A percentile compares a stretch with the other conserved stretches of the same genome.
These are phyloP conservation scores for Fistulinella prunicolor DNA, from an alignment of 768 basidiomycete genomes.

Conservation along the genomic window DNA sequence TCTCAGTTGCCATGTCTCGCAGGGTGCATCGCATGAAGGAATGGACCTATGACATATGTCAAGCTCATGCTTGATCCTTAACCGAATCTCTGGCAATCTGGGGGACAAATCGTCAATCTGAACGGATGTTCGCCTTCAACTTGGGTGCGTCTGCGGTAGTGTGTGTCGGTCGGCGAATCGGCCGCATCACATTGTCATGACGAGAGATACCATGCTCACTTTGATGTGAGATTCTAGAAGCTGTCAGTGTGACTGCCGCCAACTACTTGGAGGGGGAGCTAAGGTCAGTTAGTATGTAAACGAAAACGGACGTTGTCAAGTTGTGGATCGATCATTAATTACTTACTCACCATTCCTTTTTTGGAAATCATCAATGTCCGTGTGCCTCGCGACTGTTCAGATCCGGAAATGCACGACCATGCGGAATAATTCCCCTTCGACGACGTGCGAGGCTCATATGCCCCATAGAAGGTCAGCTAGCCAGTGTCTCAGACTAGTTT, in stretches of 20 bases:
- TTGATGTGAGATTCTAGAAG: neutral
- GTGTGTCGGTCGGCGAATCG: neutral
- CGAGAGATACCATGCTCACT: neutral
- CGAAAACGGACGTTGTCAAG: neutral
- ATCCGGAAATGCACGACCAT: constrained; percentile 5
- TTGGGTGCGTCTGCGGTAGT: neutral
- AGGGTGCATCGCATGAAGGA: neutral
- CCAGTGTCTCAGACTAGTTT: too few relatives aligned
- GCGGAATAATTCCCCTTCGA: neutral
- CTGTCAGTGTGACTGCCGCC: too few relatives aligned
- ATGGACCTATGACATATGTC: constrained; percentile 56
- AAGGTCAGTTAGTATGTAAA: neutral
- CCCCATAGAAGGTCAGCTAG: too few relatives aligned
- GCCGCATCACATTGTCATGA: neutral
- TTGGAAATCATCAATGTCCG: constrained; percentile 14
- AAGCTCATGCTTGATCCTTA: constrained; percentile 36
- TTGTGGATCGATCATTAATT: neutral
- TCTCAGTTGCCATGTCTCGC: constrained; percentile 2
- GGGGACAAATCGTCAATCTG: neutral
- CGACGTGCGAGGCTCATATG: neutral
- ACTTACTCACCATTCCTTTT: constrained; percentile 6
- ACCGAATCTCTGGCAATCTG: neutral
- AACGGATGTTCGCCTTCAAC: neutral
- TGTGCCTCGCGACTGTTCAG: constrained; percentile 20
- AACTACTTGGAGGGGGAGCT: neutral